phyloP scores from a whole-genome alignment of 495 filamentous ascomycete genomes.

The Neurospora sp. region DNA sequence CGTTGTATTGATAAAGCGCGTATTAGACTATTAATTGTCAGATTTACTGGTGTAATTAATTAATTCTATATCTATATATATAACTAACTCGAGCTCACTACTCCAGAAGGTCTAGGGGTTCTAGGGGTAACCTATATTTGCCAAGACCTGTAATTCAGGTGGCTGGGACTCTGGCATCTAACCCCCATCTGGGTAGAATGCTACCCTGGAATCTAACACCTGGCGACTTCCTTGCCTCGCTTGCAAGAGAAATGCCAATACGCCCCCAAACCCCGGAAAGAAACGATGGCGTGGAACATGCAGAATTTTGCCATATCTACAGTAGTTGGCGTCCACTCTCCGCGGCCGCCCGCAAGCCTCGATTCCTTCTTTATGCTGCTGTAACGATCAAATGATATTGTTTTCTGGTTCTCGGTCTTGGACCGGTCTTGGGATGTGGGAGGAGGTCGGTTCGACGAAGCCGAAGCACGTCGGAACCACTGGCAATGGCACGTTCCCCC shows the following conservation, averaged over 20 bases:
- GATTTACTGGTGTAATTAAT: too few species aligned
- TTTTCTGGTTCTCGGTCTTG: background rate
- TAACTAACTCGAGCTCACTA: too few species aligned
- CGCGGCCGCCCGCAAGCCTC: background rate
- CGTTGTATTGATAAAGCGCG: too few species aligned
- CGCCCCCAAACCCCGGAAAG: background rate
- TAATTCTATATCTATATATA: too few species aligned
- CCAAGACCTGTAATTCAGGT: too few species aligned
- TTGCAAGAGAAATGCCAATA: background rate
- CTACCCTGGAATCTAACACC: too few species aligned
- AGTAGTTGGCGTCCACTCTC: background rate
- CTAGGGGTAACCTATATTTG: too few species aligned
- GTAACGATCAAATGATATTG: background rate
- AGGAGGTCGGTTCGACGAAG: background rate
- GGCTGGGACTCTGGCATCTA: too few species aligned
- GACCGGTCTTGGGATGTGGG: background rate
- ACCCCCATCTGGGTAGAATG: too few species aligned
- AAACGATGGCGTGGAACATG: background rate
- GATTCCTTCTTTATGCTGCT: background rate
- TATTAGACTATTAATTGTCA: too few species aligned
- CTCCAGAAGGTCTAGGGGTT: too few species aligned
- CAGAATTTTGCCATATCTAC: background rate
- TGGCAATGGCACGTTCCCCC: too few species aligned
- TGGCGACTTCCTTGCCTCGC: background rate
- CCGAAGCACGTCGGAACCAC: background rate